These are phyloP conservation scores for Pouteria glomerata DNA, from an alignment of 148 eudicot genomes.

Conservation along the genomic window DNA sequence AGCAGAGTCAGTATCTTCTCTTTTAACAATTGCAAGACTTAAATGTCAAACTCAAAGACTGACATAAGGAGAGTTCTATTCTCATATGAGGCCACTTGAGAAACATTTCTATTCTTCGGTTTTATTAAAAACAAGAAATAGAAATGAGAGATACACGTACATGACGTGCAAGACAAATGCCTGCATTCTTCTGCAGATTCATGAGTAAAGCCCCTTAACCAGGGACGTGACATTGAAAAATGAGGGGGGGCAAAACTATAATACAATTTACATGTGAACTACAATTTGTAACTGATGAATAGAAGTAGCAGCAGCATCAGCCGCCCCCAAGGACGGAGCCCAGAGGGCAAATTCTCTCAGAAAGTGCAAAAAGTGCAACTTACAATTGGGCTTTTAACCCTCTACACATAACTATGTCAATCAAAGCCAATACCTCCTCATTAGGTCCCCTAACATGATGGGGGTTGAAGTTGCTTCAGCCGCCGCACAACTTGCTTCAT, in stretches of 20 bases:
- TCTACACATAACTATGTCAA: not conserved
- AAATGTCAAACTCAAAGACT: no score
- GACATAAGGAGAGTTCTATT: no score
- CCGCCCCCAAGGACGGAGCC: not conserved
- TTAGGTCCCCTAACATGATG: slow-evolving; percentile 13
- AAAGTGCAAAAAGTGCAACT: slow-evolving; percentile 9
- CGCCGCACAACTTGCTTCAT: slow-evolving; percentile 50
- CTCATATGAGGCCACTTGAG: no score
- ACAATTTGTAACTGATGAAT: slow-evolving; percentile 5
- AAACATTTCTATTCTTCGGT: slow-evolving; percentile 1
- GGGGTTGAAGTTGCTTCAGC: slow-evolving; percentile 51
- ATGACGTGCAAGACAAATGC: slow-evolving; percentile 7
- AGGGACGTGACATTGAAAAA: slow-evolving; percentile 11
- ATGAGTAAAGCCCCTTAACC: not conserved
- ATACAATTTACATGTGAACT: slow-evolving; percentile 16
- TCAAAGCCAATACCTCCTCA: not conserved
- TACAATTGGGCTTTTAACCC: slow-evolving; percentile 11
- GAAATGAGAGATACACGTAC: not conserved
- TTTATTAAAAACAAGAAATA: slow-evolving; percentile 9
- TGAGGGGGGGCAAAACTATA: not conserved
- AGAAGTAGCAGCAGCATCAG: no score
- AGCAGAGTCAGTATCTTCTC: no score
- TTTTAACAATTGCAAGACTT: no score
- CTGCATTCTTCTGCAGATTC: slow-evolving; percentile 15
- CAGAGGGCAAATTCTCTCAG: not conserved